These are phyloP conservation scores for Podaxis rugospora DNA, from an alignment of 768 basidiomycete genomes.

Conservation along the genomic window DNA sequence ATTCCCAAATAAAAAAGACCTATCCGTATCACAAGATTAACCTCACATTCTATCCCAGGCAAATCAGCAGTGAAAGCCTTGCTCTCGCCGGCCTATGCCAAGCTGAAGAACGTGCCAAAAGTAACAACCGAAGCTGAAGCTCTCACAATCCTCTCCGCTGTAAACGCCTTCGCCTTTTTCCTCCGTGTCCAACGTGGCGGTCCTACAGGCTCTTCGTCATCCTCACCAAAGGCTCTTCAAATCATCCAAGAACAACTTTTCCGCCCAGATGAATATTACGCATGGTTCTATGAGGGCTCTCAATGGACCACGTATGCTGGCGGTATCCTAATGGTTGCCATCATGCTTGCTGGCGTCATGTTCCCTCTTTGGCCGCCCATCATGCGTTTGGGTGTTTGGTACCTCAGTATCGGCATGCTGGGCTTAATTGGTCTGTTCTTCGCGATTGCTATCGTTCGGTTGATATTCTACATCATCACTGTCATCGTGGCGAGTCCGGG, in stretches of 20 bases:
- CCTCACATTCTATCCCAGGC: slow-evolving; percentile 42
- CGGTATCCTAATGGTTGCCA: slow-evolving; percentile 83
- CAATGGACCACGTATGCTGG: slow-evolving; percentile 93
- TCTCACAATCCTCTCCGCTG: slow-evolving; percentile 52
- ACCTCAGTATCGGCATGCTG: slow-evolving; percentile 84
- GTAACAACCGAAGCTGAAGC: slow-evolving; percentile 78
- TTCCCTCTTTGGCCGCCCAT: slow-evolving; percentile 97
- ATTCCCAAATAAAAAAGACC: not conserved
- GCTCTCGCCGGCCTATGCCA: slow-evolving; percentile 87
- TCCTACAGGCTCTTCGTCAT: slow-evolving; percentile 56
- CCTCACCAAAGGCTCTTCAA: slow-evolving; percentile 75
- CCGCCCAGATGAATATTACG: slow-evolving; percentile 79
- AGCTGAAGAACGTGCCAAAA: slow-evolving; percentile 75
- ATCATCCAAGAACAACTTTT: slow-evolving; percentile 82
- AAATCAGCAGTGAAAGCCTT: slow-evolving; percentile 92
- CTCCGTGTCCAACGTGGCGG: slow-evolving; percentile 83
- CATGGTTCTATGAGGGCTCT: slow-evolving; percentile 95
- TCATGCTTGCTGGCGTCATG: slow-evolving; percentile 97
- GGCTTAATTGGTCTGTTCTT: slow-evolving; percentile 90
- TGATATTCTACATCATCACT: slow-evolving; percentile 95
- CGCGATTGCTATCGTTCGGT: slow-evolving; percentile 80
- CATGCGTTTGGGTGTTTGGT: slow-evolving; percentile 93
- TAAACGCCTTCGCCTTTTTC: slow-evolving; percentile 87
- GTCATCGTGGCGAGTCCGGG: slow-evolving; percentile 81
- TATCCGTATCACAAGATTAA: not conserved